Percentiles rank a stretch among this genome's conserved stretches.
Conservation (phyloP, 2,329 filamentous ascomycete genomes). For the Fonsecaea monophora region DNA sequence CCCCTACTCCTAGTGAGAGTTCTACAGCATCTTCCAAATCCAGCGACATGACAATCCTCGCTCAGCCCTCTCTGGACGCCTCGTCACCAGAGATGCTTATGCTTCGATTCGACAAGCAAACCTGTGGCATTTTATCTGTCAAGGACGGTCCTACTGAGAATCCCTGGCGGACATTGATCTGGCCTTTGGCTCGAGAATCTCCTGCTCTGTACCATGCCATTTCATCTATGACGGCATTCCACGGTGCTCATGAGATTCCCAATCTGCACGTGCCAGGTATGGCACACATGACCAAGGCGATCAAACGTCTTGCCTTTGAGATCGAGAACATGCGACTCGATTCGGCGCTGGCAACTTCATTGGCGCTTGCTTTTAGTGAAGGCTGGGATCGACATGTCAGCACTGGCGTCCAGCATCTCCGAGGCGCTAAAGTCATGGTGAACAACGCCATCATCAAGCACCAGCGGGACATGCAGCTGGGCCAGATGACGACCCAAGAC, state of each 20-base stretch:
- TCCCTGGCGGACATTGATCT: slow-evolving; percentile 73
- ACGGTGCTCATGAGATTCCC: slow-evolving; percentile 58
- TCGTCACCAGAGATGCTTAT: slow-evolving; percentile 68
- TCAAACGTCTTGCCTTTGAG: slow-evolving; percentile 64
- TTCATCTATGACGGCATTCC: slow-evolving; percentile 72
- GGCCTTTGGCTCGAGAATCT: slow-evolving; percentile 69
- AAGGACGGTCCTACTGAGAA: slow-evolving; percentile 74
- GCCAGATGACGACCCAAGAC: slow-evolving; percentile 43
- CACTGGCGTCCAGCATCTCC: slow-evolving; percentile 72
- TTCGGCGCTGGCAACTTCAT: slow-evolving; percentile 71
- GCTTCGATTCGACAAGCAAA: slow-evolving; percentile 68
- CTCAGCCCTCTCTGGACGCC: slow-evolving; percentile 56
- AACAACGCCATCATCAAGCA: slow-evolving; percentile 63
- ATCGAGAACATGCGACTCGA: slow-evolving; percentile 65
- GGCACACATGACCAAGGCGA: slow-evolving; percentile 71
- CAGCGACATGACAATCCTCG: slow-evolving; percentile 38
- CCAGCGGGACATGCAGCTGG: slow-evolving; percentile 42
- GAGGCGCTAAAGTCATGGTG: slow-evolving; percentile 70
- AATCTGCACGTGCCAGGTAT: slow-evolving; percentile 67
- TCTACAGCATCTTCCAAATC: slow-evolving; percentile 43
- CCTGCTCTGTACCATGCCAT: slow-evolving; percentile 73
- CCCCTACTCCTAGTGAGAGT: slow-evolving; percentile 46
- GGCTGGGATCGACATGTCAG: slow-evolving; percentile 74
- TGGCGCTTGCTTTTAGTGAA: slow-evolving; percentile 72
- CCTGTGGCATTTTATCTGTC: slow-evolving; percentile 73